Base-by-base conservation (phyloP, 106 monocot genomes). In the Allium cepa region DNA sequence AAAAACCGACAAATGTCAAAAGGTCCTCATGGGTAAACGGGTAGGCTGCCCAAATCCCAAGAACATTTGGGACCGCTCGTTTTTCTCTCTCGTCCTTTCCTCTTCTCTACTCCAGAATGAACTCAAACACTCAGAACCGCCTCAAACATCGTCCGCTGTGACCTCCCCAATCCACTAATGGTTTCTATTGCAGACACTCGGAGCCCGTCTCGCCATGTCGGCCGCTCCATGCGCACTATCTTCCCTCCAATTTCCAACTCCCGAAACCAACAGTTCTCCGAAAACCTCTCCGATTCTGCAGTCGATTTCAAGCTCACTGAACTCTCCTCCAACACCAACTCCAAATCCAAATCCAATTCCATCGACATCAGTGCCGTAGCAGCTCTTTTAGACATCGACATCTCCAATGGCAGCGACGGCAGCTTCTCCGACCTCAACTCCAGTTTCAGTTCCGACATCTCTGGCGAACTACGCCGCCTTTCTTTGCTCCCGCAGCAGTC, bases 141-240 rank as follows among this genome's bases (percentile, higher is more conserved):
- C 36, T 36, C 36, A 36, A 36, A 36, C 36, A 36, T 36, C 1
- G 36, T 36, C 3, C 36, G 5, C 36, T 36, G 36, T 36, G 36
- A 36, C 36, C 5, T 36, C 36, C 36, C 36, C 36, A 36, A 36
- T 36, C 36, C 36, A 5, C 36, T 36, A 1, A 36, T 36, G 36
- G 36, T 36, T 36, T 36, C 36, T 36, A 36, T 36, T 36, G 36
- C 36, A 3, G 36, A 36, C 36, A 36, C 4, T 36, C 36, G 36
- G 3, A 36, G 36, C 36, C 36, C 36, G 36, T 36, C 36, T 36
- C 36, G 36, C 36, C 36, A 36, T 36, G 36, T 36, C 36, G 87
- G 74, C 22, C 82, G 83, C 28, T 87, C 87, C 49, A 87, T 80
- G 87, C 82, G 87, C 3, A 87, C 87, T n/a, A 71, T 87, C 52